Percentiles rank a stretch among this genome's conserved stretches.
Evolutionary conservation across 352 stramenopile genomes (phyloP).

Genomic region (Pythium biforme): DNA sequence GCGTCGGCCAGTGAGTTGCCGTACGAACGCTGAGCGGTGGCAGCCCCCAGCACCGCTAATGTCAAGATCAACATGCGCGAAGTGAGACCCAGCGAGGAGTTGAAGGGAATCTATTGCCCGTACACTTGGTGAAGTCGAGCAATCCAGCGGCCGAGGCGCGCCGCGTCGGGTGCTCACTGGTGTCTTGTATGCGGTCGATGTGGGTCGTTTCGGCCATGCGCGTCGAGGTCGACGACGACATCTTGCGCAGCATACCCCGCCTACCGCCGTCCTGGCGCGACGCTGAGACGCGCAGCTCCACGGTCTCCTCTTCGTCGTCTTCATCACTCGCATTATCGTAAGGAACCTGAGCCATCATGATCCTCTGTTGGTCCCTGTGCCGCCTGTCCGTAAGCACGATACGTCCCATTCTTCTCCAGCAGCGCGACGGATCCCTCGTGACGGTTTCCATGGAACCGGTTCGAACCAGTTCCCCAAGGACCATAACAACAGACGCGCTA

Average conservation of each 20-base stretch:
- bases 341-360: conserved; percentile 3
- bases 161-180: not conserved
- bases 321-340: conserved; percentile 21
- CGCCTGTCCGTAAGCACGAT: not conserved
- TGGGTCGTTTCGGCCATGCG: conserved; percentile 2
- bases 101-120: not conserved
- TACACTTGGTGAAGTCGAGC: conserved; percentile 30
- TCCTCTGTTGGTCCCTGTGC: not conserved
- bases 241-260: conserved; percentile 14
- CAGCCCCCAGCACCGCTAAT: conserved; percentile 11
- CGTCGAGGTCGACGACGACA: conserved; percentile 22
- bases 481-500: not conserved
- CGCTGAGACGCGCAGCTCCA: conserved; percentile 32
- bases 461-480: not conserved
- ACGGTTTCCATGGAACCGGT: not conserved
- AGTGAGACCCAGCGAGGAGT: not conserved
- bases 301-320: conserved; percentile 39
- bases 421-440: not conserved
- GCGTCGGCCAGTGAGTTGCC: not conserved
- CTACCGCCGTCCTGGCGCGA: conserved; percentile 16
- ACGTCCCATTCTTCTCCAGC: not conserved
- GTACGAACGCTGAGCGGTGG: conserved; percentile 8
- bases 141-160: conserved; percentile 11
- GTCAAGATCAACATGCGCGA: too few species aligned
- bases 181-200: conserved; percentile 8